Base-by-base conservation (phyloP, 176 grass and related monocot species). In the Oryza coarctata region DNA sequence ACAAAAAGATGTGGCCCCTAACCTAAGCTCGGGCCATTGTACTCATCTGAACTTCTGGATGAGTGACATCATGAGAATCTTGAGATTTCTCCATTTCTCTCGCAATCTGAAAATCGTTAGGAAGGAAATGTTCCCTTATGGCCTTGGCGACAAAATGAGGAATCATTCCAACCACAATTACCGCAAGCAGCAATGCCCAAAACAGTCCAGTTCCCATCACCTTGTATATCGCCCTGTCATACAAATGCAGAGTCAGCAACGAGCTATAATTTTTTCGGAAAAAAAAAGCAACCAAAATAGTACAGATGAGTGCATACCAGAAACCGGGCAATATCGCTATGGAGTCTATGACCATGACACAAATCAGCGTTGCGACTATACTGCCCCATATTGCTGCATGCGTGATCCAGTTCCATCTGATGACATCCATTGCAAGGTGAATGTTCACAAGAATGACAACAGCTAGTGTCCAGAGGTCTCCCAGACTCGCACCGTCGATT, bases 361-460 rank as follows among this genome's bases (percentile, higher is more conserved):
- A 99, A 83, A 99, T 94, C 71, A 86, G 79, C 68, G 97, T 95
- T 5, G 93, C 97, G 27, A 80, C 80, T 66, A 99, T 93, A 78
- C 97, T 94, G 78, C 93, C 97, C 97, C 97, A 99, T 86, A 99
- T 95, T 0, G 85, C 86, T 0, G 50, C 88, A 76, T 96, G 93
- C 10, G 89, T 92, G 50, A 99, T 85, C 93, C 91, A 99, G 60
- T 88, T 95, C 97, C 97, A 99, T 79, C 89, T 88, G 36, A 96
- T 74, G 52, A 99, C 91, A 91, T 99, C 97, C 73, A 95, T 72
- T 39, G 87, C 93, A 72, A 99, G 89, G 84, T 94, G 90, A 77
- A 99, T 78, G 84, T 99, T 99, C 52, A 99, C 97, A 74, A 99
- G 81, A 90, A 99, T 87, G 61, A 99, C 97, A 55, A 99, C 85